These are phyloP conservation scores for Phialocephala sp. DNA, from an alignment of 2,329 filamentous ascomycete genomes.

Conservation along the genomic window DNA sequence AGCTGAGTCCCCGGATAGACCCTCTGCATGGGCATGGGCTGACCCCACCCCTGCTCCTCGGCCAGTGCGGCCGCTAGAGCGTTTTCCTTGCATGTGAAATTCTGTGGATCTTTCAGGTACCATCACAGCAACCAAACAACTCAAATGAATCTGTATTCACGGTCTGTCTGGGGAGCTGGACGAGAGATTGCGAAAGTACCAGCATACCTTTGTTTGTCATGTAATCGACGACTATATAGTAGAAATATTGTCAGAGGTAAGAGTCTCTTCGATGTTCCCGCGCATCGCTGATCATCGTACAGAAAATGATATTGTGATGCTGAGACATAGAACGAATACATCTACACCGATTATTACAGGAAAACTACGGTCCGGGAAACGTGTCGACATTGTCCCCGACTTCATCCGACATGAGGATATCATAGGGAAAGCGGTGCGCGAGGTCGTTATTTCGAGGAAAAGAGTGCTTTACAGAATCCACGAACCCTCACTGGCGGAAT, in stretches of 20 bases:
- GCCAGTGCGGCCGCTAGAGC: constrained; percentile 20
- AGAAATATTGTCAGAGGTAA: constrained; percentile 33
- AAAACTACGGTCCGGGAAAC: constrained; percentile 46
- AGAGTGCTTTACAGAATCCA: constrained; percentile 49
- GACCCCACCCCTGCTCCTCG: neutral
- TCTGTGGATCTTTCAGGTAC: constrained; percentile 7
- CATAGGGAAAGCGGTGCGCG: constrained; percentile 39
- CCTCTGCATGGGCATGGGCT: constrained; percentile 6
- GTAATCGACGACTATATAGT: constrained; percentile 17
- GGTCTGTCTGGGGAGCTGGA: neutral
- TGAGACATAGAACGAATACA: constrained; percentile 30
- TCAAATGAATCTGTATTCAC: neutral
- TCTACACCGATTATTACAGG: constrained; percentile 45
- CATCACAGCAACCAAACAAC: neutral
- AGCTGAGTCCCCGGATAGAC: neutral
- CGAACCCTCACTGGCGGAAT: constrained; percentile 74
- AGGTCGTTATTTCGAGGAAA: constrained; percentile 31
- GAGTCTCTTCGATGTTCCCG: neutral
- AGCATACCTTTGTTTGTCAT: constrained; percentile 8
- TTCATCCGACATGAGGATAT: constrained; percentile 47
- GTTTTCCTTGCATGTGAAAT: constrained; percentile 26
- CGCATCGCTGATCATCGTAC: neutral
- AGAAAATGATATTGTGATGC: constrained; percentile 43
- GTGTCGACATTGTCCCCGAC: constrained; percentile 37
- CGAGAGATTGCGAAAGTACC: neutral